A percentile compares a stretch with the other conserved stretches of the same genome.
Evolutionary conservation across 176 grass and related monocot genomes (phyloP).

Genomic region (Dactylis glomerata): DNA sequence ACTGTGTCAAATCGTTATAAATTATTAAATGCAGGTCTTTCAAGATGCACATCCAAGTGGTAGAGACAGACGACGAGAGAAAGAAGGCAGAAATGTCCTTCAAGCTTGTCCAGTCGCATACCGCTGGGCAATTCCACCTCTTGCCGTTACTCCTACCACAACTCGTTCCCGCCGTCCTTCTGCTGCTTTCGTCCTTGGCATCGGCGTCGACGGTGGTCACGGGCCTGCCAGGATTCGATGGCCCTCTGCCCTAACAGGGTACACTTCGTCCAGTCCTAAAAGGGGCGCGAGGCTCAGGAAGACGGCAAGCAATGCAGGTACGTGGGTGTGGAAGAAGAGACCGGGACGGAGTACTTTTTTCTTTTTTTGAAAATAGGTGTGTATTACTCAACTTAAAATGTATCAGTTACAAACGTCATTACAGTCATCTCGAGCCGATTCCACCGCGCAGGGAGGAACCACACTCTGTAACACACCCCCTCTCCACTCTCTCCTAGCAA

Average conservation of each 20-base stretch:
- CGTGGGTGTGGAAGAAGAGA: constrained; percentile 41
- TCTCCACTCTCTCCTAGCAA: too few relatives aligned
- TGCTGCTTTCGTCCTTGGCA: background rate
- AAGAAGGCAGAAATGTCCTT: background rate
- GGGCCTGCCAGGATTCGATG: constrained; percentile 19
- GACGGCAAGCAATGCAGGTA: constrained; percentile 30
- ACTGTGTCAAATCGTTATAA: background rate
- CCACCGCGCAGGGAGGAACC: too few relatives aligned
- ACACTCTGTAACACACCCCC: too few relatives aligned
- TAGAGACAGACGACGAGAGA: too few relatives aligned
- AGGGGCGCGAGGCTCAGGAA: background rate
- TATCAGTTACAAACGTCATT: too few relatives aligned
- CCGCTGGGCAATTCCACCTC: background rate
- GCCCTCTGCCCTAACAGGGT: constrained; percentile 25
- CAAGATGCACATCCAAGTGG: too few relatives aligned
- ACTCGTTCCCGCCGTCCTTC: background rate
- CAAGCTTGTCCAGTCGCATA: background rate
- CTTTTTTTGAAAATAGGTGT: too few relatives aligned
- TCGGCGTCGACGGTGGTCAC: constrained; percentile 14
- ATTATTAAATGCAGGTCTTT: too few relatives aligned
- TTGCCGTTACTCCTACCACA: background rate
- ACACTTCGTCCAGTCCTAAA: background rate
- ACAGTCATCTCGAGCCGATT: too few relatives aligned
- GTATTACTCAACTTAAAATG: too few relatives aligned
- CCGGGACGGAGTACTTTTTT: constrained; percentile 35